Base-by-base conservation (phyloP, 225 moss, liverwort and hornwort genomes). In the Sphagnum contortum region DNA sequence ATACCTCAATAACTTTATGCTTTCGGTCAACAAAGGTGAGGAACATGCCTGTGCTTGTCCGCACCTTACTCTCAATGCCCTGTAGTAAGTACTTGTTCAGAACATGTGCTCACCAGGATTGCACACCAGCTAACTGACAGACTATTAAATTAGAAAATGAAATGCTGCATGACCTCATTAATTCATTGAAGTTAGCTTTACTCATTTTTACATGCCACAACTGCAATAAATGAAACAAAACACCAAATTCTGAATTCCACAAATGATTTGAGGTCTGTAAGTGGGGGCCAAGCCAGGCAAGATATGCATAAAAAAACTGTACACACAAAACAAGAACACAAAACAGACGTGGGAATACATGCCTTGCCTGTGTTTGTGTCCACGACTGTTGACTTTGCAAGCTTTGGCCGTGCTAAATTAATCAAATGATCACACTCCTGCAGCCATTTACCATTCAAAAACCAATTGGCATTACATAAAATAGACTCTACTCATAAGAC, bases 281-380 rank as follows among this genome's bases (percentile, higher is more conserved):
- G 29, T 29, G 29, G 29, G 47, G 9, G 12, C 12, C 45, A 64
- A 8, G 7, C 11, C 12, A 6, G 5, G 9, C 12, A 47, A 44
- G 50, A 14, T 14, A 9, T 50, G 64, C 48, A 29, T 47, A 9
- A 11, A 47, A 9, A 57, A 45, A 11, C 8, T 6, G 12, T 45
- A 50, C 68, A 29, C 29, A 29, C 29, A 29, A 29, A 29, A 29
- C 1, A 29, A 29, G 29, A 29, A 29, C 29, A 29, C 29, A 29
- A 29, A 75, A 71, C 66, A 76, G 49, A 64, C 70, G 74, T 72
- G 78, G 78, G 78, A 78, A 81, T 70, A 83, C 87, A 75, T 87
- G 87, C 87, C 87, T 87, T 87, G 87, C 87, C 87, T 83, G 87
- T 87, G 53, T 67, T 75, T 69, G 75, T 75, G 76, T 87, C 87